Percentiles rank a stretch among this genome's conserved stretches.
phyloP scores from a whole-genome alignment of 139 green algal genomes.

The Coelastrella sp. region DNA sequence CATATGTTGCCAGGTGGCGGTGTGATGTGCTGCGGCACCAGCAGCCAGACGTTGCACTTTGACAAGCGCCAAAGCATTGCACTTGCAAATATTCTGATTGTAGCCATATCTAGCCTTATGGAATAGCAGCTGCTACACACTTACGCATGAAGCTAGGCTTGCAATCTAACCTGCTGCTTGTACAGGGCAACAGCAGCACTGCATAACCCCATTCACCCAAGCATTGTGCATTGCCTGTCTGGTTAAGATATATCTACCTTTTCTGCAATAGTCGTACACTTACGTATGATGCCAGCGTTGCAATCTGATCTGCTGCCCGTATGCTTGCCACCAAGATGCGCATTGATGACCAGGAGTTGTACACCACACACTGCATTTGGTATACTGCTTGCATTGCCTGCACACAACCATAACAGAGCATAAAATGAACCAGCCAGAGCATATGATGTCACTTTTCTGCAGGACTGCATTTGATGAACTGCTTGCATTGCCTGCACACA shows the following conservation, averaged over 20 bases:
- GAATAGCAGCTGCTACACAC: too few species aligned
- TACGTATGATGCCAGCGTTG: slow-evolving; percentile 61
- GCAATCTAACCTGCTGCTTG: slow-evolving; percentile 70
- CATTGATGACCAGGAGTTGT: slow-evolving; percentile 47
- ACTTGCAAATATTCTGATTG: too few species aligned
- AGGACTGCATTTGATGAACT: slow-evolving; percentile 72
- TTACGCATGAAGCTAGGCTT: not conserved
- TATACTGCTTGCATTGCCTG: slow-evolving; percentile 59
- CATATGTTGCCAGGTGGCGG: too few species aligned
- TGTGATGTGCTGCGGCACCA: too few species aligned
- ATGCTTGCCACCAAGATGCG: slow-evolving; percentile 85
- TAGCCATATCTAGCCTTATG: too few species aligned
- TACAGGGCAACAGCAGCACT: too few species aligned
- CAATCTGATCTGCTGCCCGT: slow-evolving; percentile 66
- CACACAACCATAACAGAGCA: not conserved
- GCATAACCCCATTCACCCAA: too few species aligned
- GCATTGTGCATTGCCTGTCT: not conserved
- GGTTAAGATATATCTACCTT: too few species aligned
- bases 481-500: slow-evolving; percentile 52
- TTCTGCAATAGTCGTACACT: not conserved
- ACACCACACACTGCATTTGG: slow-evolving; percentile 78
- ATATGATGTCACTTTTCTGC: not conserved
- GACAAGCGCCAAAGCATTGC: too few species aligned
- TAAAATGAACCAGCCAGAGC: not conserved
- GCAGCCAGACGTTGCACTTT: too few species aligned